Conservation (phyloP, 495 filamentous ascomycete species). For the Neurospora sp. region DNA sequence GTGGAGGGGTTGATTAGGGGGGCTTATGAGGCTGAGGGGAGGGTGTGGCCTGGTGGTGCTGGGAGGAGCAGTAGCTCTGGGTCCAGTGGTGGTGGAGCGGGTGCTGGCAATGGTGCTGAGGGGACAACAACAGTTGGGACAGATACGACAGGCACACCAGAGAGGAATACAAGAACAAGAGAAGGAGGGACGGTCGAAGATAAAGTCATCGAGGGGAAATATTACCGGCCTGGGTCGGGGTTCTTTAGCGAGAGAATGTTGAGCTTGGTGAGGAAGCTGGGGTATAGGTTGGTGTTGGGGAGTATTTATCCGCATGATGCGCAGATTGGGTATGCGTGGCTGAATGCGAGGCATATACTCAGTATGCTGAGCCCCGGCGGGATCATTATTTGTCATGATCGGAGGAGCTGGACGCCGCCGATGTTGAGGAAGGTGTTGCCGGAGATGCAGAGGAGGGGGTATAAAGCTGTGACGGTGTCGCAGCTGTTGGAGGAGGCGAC, state of each 20-base stretch:
- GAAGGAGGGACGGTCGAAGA: conserved; percentile 1
- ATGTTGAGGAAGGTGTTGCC: conserved; percentile 65
- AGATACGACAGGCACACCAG: too few relatives aligned
- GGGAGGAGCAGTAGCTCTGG: background rate
- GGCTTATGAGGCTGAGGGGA: conserved; percentile 42
- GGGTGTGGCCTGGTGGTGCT: conserved; percentile 19
- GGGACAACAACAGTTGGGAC: background rate
- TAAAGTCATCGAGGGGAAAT: conserved; percentile 23
- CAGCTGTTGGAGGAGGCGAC: conserved; percentile 40
- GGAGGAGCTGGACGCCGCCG: conserved; percentile 64
- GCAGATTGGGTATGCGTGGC: conserved; percentile 51
- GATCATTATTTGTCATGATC: conserved; percentile 75
- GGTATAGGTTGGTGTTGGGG: conserved; percentile 61
- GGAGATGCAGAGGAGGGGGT: conserved; percentile 56
- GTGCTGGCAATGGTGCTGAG: background rate
- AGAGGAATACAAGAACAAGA: conserved; percentile 1
- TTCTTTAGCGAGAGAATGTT: conserved; percentile 65
- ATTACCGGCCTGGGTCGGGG: conserved; percentile 73
- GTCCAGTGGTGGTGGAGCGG: background rate
- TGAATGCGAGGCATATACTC: conserved; percentile 73
- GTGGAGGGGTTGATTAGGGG: conserved; percentile 40
- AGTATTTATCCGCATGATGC: conserved; percentile 82
- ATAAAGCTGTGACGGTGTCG: conserved; percentile 56
- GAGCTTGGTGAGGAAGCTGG: conserved; percentile 39
- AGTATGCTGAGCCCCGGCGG: conserved; percentile 67